A percentile compares a stretch with the other conserved stretches of the same genome.
These are phyloP conservation scores for Venturia oleaginea DNA, from an alignment of 2,329 filamentous ascomycete species.

Conservation along the genomic window DNA sequence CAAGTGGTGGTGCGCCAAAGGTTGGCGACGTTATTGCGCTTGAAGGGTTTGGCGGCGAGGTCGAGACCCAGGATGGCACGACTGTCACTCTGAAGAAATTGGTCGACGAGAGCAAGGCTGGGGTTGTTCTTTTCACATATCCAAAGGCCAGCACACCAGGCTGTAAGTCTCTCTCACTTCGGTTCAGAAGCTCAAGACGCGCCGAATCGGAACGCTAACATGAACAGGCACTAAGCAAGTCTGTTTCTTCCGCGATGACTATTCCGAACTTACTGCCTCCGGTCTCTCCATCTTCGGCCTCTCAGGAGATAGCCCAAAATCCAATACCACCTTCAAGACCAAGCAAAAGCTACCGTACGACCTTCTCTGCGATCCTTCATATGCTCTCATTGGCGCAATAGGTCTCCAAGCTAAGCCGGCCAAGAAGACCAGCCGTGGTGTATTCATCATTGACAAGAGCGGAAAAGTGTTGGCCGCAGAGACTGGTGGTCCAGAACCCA, in stretches of 20 bases:
- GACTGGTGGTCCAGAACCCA: conserved; percentile 67
- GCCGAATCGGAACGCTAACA: neutral
- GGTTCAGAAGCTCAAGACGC: neutral
- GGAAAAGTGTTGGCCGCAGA: conserved; percentile 72
- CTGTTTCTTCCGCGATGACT: conserved; percentile 84
- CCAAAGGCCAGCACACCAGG: conserved; percentile 90
- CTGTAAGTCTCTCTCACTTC: conserved; percentile 46
- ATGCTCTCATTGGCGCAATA: conserved; percentile 70
- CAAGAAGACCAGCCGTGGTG: conserved; percentile 72
- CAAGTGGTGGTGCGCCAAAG: conserved; percentile 25
- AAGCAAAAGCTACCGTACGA: conserved; percentile 86
- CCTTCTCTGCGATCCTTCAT: conserved; percentile 72
- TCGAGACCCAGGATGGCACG: conserved; percentile 77
- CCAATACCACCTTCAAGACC: conserved; percentile 85
- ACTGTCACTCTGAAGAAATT: conserved; percentile 74
- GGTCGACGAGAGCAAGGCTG: conserved; percentile 71
- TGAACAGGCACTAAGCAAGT: conserved; percentile 76
- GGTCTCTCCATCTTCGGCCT: conserved; percentile 86
- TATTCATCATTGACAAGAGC: conserved; percentile 75
- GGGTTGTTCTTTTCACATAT: conserved; percentile 90
- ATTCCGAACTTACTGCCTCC: conserved; percentile 63
- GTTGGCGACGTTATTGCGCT: conserved; percentile 46
- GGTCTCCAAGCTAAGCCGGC: conserved; percentile 73
- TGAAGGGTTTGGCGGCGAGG: conserved; percentile 52
- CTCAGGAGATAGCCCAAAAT: conserved; percentile 76